Evolutionary conservation across 306 rosid species (phyloP).

Genomic region (Prunus davidiana): DNA sequence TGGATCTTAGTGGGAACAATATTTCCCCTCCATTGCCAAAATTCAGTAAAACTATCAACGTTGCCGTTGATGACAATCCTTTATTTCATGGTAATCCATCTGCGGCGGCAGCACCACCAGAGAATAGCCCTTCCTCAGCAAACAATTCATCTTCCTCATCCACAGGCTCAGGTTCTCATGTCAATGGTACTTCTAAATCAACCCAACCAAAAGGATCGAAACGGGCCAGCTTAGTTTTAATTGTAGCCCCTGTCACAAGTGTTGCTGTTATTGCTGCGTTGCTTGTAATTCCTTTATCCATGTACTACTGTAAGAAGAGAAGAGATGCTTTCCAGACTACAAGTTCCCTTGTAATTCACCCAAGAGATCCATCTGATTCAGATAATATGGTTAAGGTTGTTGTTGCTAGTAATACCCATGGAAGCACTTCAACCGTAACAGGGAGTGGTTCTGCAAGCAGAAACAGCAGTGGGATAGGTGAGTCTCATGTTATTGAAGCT

Average conservation of each 20-base stretch:
- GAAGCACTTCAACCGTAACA: slow-evolving; percentile 49
- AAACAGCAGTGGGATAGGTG: slow-evolving; percentile 59
- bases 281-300: slow-evolving; percentile 64
- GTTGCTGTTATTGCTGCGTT: slow-evolving; percentile 68
- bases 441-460: slow-evolving; percentile 70
- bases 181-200: slow-evolving; percentile 9
- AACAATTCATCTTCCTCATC: slow-evolving; percentile 14
- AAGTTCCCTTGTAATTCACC: slow-evolving; percentile 75
- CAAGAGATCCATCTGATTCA: slow-evolving; percentile 84
- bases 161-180: slow-evolving; percentile 12
- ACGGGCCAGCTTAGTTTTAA: slow-evolving; percentile 33
- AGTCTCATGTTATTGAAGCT: slow-evolving; percentile 82
- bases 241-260: slow-evolving; percentile 60
- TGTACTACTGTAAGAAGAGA: slow-evolving; percentile 58
- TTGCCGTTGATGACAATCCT: slow-evolving; percentile 41
- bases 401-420: slow-evolving; percentile 53
- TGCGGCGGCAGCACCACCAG: slow-evolving; percentile 16
- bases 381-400: slow-evolving; percentile 63
- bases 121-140: slow-evolving; percentile 13
- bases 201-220: slow-evolving; percentile 24
- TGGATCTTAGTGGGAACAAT: slow-evolving; percentile 81
- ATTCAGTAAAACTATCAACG: slow-evolving; percentile 48
- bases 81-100: slow-evolving; percentile 26
- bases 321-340: slow-evolving; percentile 43
- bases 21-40: slow-evolving; percentile 77